Evolutionary conservation across 352 stramenopile genomes (phyloP), one percentile per base, ranked within the genome.

Genomic region (Globisporangium irregulare): DNA sequence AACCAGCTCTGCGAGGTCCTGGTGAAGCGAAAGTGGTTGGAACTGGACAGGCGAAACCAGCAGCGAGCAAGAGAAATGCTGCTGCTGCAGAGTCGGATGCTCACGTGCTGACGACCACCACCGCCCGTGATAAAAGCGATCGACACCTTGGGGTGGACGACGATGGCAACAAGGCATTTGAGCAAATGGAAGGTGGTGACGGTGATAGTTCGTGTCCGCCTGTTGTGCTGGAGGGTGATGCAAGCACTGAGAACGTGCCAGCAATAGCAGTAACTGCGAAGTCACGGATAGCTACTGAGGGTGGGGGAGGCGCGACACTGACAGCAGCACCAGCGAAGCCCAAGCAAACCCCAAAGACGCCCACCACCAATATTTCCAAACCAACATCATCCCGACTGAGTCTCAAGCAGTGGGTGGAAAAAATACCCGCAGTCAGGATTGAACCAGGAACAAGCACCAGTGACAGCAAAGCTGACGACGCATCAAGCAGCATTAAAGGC

Each of bases 381-480:
- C 15, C 4, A 22, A 15, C 6, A 36, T n/a, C 12, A 29, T 22
- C 57, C 50, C 27, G 32, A 12, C 14, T 32, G 34, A 62, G 57
- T 50, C 57, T 62, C 9, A 62, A 51, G 32, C 57, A 62, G 57
- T 32, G n/a, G 32, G 22, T 34, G 14, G 57, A 12, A n/a, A 24
- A 38, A 10, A 14, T 24, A 5, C 24, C 10, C 8, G 4, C n/a
- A 22, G 18, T 10, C 29, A 61, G 29, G 29, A 61, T 4, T 34
- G 29, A 61, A 27, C 29, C 29, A 32, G 29, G 8, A 46, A 9
- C 2, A 10, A 24, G 34, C 7, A 48, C 3, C 22, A 36, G 27
- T 9, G 34, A 7, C 4, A 24, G 18, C 32, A 41, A 46, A 29
- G 12, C 38, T 50, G 41, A 29, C 18, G 18, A 20, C 18, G 24